Evolutionary conservation across 208 protist genomes (phyloP).

Genomic region (Trypanosomatidae sp.): DNA sequence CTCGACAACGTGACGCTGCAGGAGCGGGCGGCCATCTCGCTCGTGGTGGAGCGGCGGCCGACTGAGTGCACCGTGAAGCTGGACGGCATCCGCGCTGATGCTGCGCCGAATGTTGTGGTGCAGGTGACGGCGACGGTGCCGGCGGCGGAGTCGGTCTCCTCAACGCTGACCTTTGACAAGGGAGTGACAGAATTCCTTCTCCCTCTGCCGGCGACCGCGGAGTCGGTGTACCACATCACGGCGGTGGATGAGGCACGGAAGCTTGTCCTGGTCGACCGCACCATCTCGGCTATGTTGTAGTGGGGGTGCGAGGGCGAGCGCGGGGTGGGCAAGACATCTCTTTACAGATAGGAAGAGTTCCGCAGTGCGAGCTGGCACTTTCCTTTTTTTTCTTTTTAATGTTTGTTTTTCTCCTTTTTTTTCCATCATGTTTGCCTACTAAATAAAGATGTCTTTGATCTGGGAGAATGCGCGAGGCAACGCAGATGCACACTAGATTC

Average conservation of each 20-base stretch:
- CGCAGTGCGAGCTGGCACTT: no score
- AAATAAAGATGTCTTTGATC: no score
- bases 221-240: constrained; percentile 44
- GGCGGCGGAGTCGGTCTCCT: constrained; percentile 7
- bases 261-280: constrained; percentile 49
- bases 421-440: no score
- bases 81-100: constrained; percentile 37
- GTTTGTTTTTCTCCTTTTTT: no score
- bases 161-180: constrained; percentile 62
- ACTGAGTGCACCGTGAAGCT: constrained; percentile 32
- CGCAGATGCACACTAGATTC: no score
- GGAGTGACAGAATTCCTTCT: constrained; percentile 48
- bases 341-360: no score
- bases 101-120: constrained; percentile 36
- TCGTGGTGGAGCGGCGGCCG: constrained; percentile 38
- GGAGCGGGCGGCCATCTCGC: constrained; percentile 47
- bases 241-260: constrained; percentile 49
- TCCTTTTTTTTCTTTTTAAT: no score
- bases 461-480: no score
- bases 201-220: constrained; percentile 18
- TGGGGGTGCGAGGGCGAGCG: not conserved
- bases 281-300: constrained; percentile 9
- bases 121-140: constrained; percentile 32
- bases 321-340: not conserved
- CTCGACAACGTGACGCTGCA: constrained; percentile 42